Evolutionary conservation across 1,139 yeast genomes (phyloP), one percentile per base, ranked within the genome.

Genomic region (Yarrowia galli): DNA sequence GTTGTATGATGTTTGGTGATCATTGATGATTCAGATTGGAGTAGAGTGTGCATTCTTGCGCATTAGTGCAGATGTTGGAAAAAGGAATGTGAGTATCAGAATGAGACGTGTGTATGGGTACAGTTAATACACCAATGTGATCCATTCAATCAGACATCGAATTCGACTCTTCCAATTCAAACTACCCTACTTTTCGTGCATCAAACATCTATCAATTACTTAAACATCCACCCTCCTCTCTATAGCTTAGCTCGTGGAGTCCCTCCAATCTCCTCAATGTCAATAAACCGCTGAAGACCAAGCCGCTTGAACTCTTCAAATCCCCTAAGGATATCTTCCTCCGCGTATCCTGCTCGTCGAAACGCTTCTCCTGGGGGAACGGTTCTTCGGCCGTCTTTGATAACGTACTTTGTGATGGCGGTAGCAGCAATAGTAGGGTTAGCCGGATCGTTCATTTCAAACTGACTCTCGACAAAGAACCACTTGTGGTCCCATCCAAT

Each of bases 401-500:
- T 85, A 1, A 92, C 96, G 72, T 92, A 89, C 77, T 89, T 91
- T 12, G 97, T 89, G 46, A 92, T 76, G 0, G 89, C 87, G 43
- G 87, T 79, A 0, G 93, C 89, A 68, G 87, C 83, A 23, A 86
- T 73, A 65, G 81, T 80, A 9, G 80, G 82, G 48, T 78, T 78
- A 51, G 72, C 73, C 32, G 79, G 80, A 61, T 74, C 74, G 18
- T 77, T 74, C 63, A 82, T 79, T 65, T 83, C 83, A 73, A 91
- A 90, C 73, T 86, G 83, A 40, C 91, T 85, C 63, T 90, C 73
- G 18, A 91, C 85, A 75, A 87, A 92, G 18, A 93, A 74, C 97
- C 97, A 92, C 77, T 92, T 92, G 45, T 84, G 81, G 77, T 91
- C 96, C 97, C 97, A 92, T 12, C 96, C 91, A 16, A 90, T 78